phyloP scores from a whole-genome alignment of 2,329 filamentous ascomycete genomes.

The Neopestalotiopsis clavispora region DNA sequence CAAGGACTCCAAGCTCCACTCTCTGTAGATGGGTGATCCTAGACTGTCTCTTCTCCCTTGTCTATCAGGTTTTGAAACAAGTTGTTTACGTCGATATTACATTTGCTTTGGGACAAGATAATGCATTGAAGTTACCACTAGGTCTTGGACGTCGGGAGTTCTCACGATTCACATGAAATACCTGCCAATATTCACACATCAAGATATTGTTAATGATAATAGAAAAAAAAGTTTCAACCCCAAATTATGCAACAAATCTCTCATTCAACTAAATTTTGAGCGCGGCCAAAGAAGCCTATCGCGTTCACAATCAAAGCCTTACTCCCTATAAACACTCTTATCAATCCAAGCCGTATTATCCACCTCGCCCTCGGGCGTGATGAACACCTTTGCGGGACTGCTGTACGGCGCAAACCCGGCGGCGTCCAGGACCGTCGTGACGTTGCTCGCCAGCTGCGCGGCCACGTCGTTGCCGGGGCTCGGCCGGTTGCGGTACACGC shows the following conservation, averaged over 20 bases:
- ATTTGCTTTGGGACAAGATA: too few relatives aligned
- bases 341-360: constrained; percentile 13
- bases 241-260: too few relatives aligned
- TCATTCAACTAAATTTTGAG: too few relatives aligned
- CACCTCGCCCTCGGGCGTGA: neutral
- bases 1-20: constrained; percentile 35
- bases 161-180: too few relatives aligned
- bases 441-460: constrained; percentile 41
- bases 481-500: constrained; percentile 51
- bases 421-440: constrained; percentile 52
- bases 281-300: neutral
- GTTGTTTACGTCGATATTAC: too few relatives aligned
- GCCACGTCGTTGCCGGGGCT: constrained; percentile 60
- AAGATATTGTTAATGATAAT: too few relatives aligned
- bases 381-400: constrained; percentile 5
- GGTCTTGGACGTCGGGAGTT: too few relatives aligned
- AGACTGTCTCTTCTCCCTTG: too few relatives aligned
- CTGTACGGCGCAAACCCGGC: constrained; percentile 24
- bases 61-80: too few relatives aligned
- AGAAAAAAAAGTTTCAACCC: too few relatives aligned
- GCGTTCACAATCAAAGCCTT: neutral
- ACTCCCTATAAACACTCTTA: constrained; percentile 4
- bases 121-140: too few relatives aligned
- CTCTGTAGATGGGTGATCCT: constrained; percentile 19
- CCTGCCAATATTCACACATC: too few relatives aligned